phyloP scores from a whole-genome alignment of 768 basidiomycete genomes.

The Phanerochaete sordida region DNA sequence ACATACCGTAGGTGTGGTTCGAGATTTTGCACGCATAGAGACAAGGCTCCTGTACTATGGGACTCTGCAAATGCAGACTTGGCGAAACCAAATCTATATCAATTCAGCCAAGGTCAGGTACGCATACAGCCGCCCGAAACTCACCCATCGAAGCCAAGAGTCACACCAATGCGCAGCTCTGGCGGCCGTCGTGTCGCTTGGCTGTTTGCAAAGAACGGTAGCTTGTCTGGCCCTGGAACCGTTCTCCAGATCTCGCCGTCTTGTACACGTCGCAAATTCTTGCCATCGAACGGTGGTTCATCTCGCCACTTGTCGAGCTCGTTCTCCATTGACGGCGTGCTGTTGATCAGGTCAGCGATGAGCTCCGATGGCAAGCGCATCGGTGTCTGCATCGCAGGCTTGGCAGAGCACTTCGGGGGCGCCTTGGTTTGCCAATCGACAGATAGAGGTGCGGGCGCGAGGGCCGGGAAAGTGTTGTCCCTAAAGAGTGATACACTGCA shows the following conservation, averaged over 20 bases:
- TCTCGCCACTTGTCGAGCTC: constrained; percentile 9
- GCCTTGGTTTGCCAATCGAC: neutral
- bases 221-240: neutral
- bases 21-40: constrained; percentile 8
- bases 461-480: neutral
- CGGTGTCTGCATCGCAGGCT: constrained; percentile 3
- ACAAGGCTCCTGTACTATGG: constrained; percentile 11
- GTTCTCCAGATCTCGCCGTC: constrained; percentile 9
- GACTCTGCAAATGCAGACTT: neutral
- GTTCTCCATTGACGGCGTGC: neutral
- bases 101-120: neutral
- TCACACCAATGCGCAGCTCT: constrained; percentile 11
- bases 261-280: neutral
- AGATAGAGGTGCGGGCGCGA: neutral
- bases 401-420: neutral
- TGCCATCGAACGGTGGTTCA: neutral
- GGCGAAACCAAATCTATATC: constrained; percentile 8
- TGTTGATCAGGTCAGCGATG: constrained; percentile 7
- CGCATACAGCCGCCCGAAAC: neutral
- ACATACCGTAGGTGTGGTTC: neutral
- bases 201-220: constrained; percentile 6
- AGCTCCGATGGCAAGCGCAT: neutral
- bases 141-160: constrained; percentile 14
- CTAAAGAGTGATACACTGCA: neutral
- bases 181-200: neutral